Base-by-base conservation (phyloP, 2,329 filamentous ascomycete species). In the Aspergillus uvarum region DNA sequence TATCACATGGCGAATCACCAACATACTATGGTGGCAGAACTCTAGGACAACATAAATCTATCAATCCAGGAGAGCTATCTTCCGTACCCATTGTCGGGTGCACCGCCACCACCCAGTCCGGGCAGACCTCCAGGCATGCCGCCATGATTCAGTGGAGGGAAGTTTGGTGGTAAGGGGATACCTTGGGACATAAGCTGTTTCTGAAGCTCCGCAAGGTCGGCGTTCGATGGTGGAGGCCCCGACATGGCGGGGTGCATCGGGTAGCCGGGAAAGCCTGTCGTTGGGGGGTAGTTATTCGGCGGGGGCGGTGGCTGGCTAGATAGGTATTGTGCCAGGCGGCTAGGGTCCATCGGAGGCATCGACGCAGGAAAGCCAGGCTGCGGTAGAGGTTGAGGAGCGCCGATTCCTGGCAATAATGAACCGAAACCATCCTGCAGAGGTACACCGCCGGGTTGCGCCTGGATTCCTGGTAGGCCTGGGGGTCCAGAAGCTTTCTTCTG, bases 401-500 rank as follows among this genome's bases (percentile, higher is more conserved):
- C 81, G 59, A 83, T 82, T 16, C 78, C 78, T 22, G 81, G 81
- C 10, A 84, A 68, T 22, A 78, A 68, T 57, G 72, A 51, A 53
- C 77, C 73, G 50, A 80, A 68, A 72, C 81, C 75, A 52, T 81
- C 75, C 73, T 77, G 53, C 75, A 79, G 44, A 78, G 79, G 35
- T 77, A 63, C 24, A 71, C 78, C 38, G 81, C 83, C 42, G 85
- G 79, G 31, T 86, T 90, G 4, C 87, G 88, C 59, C 60, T 78
- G 84, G 79, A 72, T 85, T 71, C 54, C 79, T 70, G 75, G 84
- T 8, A 84, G 73, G 21, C 76, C 76, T 21, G 83, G 26, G 26
- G 26, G 76, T 61, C 81, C 81, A 68, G 85, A 86, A 31, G 86
- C 89, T 84, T 89, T 91, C 76, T 90, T 90, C 74, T 99, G 95